Base-by-base conservation (phyloP, 495 filamentous ascomycete species). In the Aspergillus conjunctus region DNA sequence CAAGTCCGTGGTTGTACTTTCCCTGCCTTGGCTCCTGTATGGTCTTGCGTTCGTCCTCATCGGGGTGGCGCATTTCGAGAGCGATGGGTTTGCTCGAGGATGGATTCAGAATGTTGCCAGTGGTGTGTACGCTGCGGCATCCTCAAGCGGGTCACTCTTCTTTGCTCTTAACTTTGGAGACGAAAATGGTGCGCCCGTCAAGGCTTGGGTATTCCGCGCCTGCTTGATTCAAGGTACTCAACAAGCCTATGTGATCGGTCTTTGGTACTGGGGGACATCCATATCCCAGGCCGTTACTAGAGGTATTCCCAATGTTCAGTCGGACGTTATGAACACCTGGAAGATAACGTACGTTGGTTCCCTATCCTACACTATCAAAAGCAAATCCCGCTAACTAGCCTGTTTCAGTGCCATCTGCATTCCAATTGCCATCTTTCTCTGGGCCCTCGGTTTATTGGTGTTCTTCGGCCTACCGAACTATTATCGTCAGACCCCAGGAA, bases 1-100 rank as follows among this genome's bases (percentile, higher is more conserved):
- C 68, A 83, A 85, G 67, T 85, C 87, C 0, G 79, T 85, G n/a
- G 82, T 83, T 49, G 80, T 83, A 9, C 76, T 90, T 2, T 82
- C 83, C 2, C 66, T 81, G 4, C 76, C 87, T 34, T 90, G 86
- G 80, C 64, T 86, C 64, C 75, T 89, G 62, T 91, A 87, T 57
- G 87, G 86, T 12, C 57, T 82, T 0, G 86, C 86, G 7, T 90
- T 91, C 71, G 72, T 89, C 58, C 69, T 90, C 9, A 81, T 91
- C 37, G 88, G 87, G 7, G 64, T 88, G 18, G 83, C 86, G n/a
- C 86, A 87, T 26, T 84, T 83, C 54, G 74, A 79, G 53, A 44
- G 61, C 11, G 72, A 79, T 60, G 57, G 66, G 0, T 71, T 74
- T 59, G 73, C 65, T 3, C 74, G 81, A 7, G 81, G 73, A 9